Conservation (phyloP, 352 stramenopile genomes). For the Phytophthora sansomeana region DNA sequence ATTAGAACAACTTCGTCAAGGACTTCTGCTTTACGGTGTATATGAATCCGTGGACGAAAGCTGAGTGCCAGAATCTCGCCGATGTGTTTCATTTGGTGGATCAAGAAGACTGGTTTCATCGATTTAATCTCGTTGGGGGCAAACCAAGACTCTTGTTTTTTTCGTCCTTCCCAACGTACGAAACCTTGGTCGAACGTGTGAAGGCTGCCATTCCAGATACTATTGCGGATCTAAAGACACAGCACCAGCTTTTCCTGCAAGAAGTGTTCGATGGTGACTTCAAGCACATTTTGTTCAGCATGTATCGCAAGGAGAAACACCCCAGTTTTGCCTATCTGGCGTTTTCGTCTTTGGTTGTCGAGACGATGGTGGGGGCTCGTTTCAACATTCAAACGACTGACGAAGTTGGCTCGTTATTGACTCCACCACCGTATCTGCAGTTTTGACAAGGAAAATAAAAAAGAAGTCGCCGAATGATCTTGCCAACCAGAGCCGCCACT, state of each 20-base stretch:
- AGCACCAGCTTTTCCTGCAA: slow-evolving; percentile 1
- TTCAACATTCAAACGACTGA: slow-evolving; percentile 1
- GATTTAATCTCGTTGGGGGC: slow-evolving; percentile 34
- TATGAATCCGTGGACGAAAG: slow-evolving; percentile 43
- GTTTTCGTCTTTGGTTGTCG: slow-evolving; percentile 23
- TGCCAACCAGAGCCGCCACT: background rate
- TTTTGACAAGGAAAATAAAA: slow-evolving; percentile 14
- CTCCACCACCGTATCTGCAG: slow-evolving; percentile 4
- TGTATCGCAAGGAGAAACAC: slow-evolving; percentile 1
- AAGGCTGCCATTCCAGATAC: background rate
- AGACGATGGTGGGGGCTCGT: slow-evolving; percentile 8
- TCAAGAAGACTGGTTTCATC: slow-evolving; percentile 28
- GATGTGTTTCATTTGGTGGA: slow-evolving; percentile 17
- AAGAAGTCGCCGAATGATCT: slow-evolving; percentile 14
- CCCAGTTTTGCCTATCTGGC: background rate
- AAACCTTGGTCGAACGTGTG: slow-evolving; percentile 10
- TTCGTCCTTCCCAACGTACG: slow-evolving; percentile 19
- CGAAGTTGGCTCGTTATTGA: slow-evolving; percentile 9
- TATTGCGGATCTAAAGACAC: slow-evolving; percentile 8
- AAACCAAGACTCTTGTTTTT: slow-evolving; percentile 38
- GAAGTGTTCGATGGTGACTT: slow-evolving; percentile 18
- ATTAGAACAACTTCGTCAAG: slow-evolving; percentile 40
- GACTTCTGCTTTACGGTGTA: slow-evolving; percentile 28
- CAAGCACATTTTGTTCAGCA: slow-evolving; percentile 13
- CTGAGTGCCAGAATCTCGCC: slow-evolving; percentile 26